Evolutionary conservation across 2,329 filamentous ascomycete genomes (phyloP).

Genomic region (Chaetomium strumarium): DNA sequence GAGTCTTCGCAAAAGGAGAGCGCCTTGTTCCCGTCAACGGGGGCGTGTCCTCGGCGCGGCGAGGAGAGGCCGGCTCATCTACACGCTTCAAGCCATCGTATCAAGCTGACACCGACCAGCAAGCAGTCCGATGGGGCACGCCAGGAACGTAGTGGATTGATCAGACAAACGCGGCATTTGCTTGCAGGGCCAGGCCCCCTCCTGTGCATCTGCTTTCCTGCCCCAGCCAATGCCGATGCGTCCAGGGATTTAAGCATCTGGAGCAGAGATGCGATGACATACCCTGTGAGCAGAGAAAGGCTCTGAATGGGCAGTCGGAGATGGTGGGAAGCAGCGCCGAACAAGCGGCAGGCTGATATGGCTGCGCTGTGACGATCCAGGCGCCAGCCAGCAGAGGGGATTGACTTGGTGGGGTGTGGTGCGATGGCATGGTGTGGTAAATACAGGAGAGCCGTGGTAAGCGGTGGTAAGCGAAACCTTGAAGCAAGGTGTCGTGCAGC

Average conservation of each 20-base stretch:
- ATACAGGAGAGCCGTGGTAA: conserved; percentile 18
- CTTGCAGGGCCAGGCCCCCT: conserved; percentile 16
- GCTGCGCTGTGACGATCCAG: conserved; percentile 28
- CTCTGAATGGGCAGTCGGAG: conserved; percentile 18
- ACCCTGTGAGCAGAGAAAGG: conserved; percentile 3
- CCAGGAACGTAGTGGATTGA: conserved; percentile 3
- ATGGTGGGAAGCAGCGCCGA: conserved; percentile 40
- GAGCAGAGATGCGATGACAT: conserved; percentile 17
- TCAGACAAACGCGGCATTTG: conserved; percentile 22
- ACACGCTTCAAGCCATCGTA: not conserved
- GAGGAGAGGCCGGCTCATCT: conserved; percentile 1
- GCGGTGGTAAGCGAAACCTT: no score
- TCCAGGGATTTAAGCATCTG: conserved; percentile 13
- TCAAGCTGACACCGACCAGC: not conserved
- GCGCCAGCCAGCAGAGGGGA: conserved; percentile 14
- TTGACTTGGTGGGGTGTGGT: conserved; percentile 22
- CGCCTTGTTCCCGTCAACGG: not conserved
- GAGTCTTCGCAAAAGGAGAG: not conserved
- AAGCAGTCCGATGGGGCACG: not conserved
- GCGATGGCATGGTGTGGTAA: conserved; percentile 19
- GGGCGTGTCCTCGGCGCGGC: not conserved
- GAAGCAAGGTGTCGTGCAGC: conserved; percentile 25
- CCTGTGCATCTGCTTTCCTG: conserved; percentile 15
- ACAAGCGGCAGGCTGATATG: conserved; percentile 44
- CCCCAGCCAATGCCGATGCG: conserved; percentile 21